These are phyloP conservation scores for Aristolochia contorta DNA, from an alignment of 164 flowering plant genomes.

Conservation along the genomic window DNA sequence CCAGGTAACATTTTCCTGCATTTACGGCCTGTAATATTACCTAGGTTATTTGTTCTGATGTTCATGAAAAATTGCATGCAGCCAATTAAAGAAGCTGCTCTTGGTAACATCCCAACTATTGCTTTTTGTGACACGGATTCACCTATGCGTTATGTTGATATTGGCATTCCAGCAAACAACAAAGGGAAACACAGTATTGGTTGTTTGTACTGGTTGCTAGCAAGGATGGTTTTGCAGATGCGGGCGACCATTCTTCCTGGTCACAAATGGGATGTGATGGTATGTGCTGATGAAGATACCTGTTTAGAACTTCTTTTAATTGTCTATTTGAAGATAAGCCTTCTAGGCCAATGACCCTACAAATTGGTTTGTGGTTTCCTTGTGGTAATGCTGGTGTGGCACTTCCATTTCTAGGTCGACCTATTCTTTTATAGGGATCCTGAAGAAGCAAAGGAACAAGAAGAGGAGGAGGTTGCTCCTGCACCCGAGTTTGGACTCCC, in stretches of 20 bases:
- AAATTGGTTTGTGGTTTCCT: neutral
- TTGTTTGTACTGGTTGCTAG: constrained; percentile 76
- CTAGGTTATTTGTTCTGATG: neutral
- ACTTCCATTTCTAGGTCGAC: constrained; percentile 11
- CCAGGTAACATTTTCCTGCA: constrained; percentile 17
- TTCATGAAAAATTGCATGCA: constrained; percentile 15
- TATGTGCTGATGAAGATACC: constrained; percentile 6
- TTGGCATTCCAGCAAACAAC: constrained; percentile 91
- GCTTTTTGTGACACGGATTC: constrained; percentile 93
- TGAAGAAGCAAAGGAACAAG: constrained; percentile 27
- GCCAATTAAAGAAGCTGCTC: constrained; percentile 88
- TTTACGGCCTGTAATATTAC: neutral
- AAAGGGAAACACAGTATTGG: constrained; percentile 92
- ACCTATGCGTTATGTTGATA: constrained; percentile 77
- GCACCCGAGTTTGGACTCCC: constrained; percentile 29
- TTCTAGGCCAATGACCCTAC: neutral
- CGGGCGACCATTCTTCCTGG: constrained; percentile 70
- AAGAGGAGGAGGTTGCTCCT: constrained; percentile 45
- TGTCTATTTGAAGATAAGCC: neutral
- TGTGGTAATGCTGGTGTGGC: neutral
- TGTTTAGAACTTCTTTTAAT: too few relatives aligned
- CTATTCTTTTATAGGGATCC: constrained; percentile 18
- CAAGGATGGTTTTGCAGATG: constrained; percentile 86
- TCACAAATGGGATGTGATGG: constrained; percentile 70
- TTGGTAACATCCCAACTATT: constrained; percentile 83